Percentiles rank a stretch among this genome's conserved stretches.
Evolutionary conservation across 768 basidiomycete genomes (phyloP).

Genomic region (Dentipellis fragilis): DNA sequence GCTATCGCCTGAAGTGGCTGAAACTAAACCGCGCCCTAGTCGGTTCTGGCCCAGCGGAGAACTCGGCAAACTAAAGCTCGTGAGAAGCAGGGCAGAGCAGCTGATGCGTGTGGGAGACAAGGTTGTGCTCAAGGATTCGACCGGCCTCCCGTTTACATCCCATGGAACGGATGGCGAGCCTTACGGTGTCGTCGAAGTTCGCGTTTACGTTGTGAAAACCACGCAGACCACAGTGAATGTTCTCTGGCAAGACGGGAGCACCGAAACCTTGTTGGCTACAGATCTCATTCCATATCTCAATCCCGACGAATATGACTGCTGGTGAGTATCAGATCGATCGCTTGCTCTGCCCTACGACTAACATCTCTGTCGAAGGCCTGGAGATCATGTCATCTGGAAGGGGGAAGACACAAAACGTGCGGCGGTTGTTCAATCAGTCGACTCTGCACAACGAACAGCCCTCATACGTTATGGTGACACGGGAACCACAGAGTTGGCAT

Average conservation of each 20-base stretch:
- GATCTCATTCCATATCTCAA: slow-evolving; percentile 76
- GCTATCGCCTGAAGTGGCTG: slow-evolving; percentile 52
- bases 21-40: slow-evolving; percentile 52
- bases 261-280: slow-evolving; percentile 48
- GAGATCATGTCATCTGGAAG: slow-evolving; percentile 82
- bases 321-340: slow-evolving; percentile 33
- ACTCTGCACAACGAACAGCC: slow-evolving; percentile 63
- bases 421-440: slow-evolving; percentile 73
- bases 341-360: not conserved
- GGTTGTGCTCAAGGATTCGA: slow-evolving; percentile 44
- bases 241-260: slow-evolving; percentile 82
- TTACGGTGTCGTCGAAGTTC: slow-evolving; percentile 38
- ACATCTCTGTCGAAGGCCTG: slow-evolving; percentile 49
- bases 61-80: slow-evolving; percentile 49
- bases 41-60: slow-evolving; percentile 68
- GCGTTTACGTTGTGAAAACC: slow-evolving; percentile 55
- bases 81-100: slow-evolving; percentile 48
- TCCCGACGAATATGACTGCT: slow-evolving; percentile 88
- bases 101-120: slow-evolving; percentile 70
- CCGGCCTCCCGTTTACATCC: slow-evolving; percentile 41
- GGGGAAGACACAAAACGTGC: slow-evolving; percentile 55
- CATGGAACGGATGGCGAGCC: slow-evolving; percentile 45
- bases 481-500: slow-evolving; percentile 51
- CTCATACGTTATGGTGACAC: slow-evolving; percentile 49
- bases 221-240: slow-evolving; percentile 62